A percentile compares a stretch with the other conserved stretches of the same genome.
These are phyloP conservation scores for Orbilia oligospora DNA, from an alignment of 2,329 filamentous ascomycete genomes.

Conservation along the genomic window DNA sequence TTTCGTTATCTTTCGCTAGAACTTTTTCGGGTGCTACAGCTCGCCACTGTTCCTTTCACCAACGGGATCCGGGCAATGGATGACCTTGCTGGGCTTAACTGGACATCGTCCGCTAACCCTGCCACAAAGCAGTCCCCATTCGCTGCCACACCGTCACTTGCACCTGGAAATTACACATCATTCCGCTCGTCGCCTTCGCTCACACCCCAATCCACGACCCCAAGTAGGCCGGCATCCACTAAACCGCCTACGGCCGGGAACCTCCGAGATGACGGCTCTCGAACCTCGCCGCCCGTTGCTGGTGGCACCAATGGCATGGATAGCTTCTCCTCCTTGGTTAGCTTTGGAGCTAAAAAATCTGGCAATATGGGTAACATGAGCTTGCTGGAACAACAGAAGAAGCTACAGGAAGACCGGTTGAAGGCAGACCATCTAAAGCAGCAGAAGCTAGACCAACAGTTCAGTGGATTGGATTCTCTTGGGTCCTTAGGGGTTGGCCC, in stretches of 20 bases:
- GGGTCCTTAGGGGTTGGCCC: slow-evolving; percentile 76
- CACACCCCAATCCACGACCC: slow-evolving; percentile 47
- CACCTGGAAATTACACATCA: slow-evolving; percentile 71
- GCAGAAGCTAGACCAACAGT: slow-evolving; percentile 75
- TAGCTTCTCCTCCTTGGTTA: slow-evolving; percentile 83
- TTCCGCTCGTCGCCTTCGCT: slow-evolving; percentile 69
- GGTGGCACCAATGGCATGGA: slow-evolving; percentile 73
- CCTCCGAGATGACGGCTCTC: slow-evolving; percentile 65
- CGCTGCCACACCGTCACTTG: slow-evolving; percentile 69
- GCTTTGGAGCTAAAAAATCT: slow-evolving; percentile 72
- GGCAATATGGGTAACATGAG: slow-evolving; percentile 75
- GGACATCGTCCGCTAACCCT: slow-evolving; percentile 67
- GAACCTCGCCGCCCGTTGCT: slow-evolving; percentile 69
- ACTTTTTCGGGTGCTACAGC: slow-evolving; percentile 11
- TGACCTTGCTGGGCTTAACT: slow-evolving; percentile 75
- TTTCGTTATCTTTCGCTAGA: slow-evolving; percentile 15
- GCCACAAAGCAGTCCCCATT: slow-evolving; percentile 67
- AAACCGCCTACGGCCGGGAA: slow-evolving; percentile 69
- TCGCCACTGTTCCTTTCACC: not conserved
- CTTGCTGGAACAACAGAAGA: slow-evolving; percentile 78
- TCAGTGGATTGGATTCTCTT: slow-evolving; percentile 71
- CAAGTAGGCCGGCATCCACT: slow-evolving; percentile 65
- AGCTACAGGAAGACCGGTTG: slow-evolving; percentile 79
- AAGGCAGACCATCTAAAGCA: slow-evolving; percentile 81
- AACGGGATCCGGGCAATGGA: slow-evolving; percentile 70